Evolutionary conservation across 257 asterid species (phyloP).

Genomic region (Scutellaria minor): DNA sequence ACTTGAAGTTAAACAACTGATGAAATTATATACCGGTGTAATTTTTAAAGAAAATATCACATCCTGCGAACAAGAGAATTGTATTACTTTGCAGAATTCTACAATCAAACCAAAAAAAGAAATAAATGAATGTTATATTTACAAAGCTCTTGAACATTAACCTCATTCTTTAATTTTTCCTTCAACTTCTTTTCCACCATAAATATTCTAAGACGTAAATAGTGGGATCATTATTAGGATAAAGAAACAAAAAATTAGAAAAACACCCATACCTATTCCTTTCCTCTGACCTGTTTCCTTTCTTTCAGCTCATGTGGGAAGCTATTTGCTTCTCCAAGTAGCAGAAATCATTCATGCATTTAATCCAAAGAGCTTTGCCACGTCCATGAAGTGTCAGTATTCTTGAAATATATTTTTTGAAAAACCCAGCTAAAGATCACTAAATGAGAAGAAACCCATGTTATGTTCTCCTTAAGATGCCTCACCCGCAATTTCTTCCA

Average conservation of each 20-base stretch:
- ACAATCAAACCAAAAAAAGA: constrained; percentile 22
- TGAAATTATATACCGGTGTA: too few relatives aligned
- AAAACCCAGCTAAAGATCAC: constrained; percentile 10
- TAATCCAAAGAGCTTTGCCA: constrained; percentile 38
- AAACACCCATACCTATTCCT: constrained; percentile 33
- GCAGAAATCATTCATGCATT: constrained; percentile 15
- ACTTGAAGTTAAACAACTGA: too few relatives aligned
- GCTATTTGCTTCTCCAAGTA: too few relatives aligned
- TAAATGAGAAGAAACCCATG: neutral
- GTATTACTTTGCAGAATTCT: too few relatives aligned
- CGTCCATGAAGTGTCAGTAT: constrained; percentile 29
- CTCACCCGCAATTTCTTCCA: constrained; percentile 69
- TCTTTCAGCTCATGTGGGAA: too few relatives aligned
- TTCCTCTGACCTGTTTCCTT: constrained; percentile 11
- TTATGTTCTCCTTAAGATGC: constrained; percentile 27
- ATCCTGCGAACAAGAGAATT: too few relatives aligned
- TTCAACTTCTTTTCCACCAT: constrained; percentile 11
- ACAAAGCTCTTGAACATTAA: constrained; percentile 41
- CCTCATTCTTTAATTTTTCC: constrained; percentile 33
- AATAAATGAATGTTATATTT: constrained; percentile 40
- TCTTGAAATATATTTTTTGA: constrained; percentile 30
- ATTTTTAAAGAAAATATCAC: too few relatives aligned
- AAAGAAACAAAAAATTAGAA: constrained; percentile 23
- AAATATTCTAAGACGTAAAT: constrained; percentile 32
- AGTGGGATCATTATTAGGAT: constrained; percentile 29